phyloP scores from a whole-genome alignment of 768 basidiomycete genomes.

The Boletus subparvulus region DNA sequence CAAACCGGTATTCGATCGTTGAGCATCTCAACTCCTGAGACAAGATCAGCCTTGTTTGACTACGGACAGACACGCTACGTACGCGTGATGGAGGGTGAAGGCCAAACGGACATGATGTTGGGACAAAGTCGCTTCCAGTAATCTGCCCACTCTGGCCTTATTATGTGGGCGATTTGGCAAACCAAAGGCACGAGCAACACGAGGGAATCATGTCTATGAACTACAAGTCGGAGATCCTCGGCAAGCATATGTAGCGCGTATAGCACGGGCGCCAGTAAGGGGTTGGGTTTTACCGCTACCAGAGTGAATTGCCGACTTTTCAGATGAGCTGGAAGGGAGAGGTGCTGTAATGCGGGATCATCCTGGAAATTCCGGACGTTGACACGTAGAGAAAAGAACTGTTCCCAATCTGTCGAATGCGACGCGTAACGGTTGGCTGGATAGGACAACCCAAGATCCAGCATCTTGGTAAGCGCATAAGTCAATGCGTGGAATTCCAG shows the following conservation, averaged over 20 bases:
- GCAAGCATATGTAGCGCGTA: constrained; percentile 79
- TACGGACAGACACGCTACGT: background rate
- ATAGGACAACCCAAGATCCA: constrained; percentile 40
- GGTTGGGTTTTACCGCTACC: constrained; percentile 37
- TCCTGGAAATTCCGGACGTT: constrained; percentile 53
- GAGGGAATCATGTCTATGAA: constrained; percentile 55
- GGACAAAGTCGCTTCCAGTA: constrained; percentile 88
- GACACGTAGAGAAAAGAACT: constrained; percentile 40
- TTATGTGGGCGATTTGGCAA: constrained; percentile 57
- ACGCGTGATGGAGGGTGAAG: constrained; percentile 41
- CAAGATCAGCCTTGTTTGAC: constrained; percentile 10
- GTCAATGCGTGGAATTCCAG: constrained; percentile 59
- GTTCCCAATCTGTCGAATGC: constrained; percentile 45
- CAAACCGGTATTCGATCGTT: constrained; percentile 73
- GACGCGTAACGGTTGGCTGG: constrained; percentile 13
- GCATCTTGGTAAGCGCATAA: constrained; percentile 47
- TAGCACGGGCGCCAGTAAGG: constrained; percentile 56
- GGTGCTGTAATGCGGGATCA: constrained; percentile 53
- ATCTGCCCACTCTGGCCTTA: constrained; percentile 86
- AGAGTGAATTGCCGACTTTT: constrained; percentile 29
- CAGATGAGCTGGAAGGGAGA: constrained; percentile 38
- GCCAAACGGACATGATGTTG: constrained; percentile 59
- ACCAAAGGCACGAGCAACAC: constrained; percentile 59
- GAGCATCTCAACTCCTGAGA: constrained; percentile 44
- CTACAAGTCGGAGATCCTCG: constrained; percentile 63